Evolutionary conservation across 1,284 basidiomycete genomes (phyloP).

Genomic region (Phaffia rhodozyma): DNA sequence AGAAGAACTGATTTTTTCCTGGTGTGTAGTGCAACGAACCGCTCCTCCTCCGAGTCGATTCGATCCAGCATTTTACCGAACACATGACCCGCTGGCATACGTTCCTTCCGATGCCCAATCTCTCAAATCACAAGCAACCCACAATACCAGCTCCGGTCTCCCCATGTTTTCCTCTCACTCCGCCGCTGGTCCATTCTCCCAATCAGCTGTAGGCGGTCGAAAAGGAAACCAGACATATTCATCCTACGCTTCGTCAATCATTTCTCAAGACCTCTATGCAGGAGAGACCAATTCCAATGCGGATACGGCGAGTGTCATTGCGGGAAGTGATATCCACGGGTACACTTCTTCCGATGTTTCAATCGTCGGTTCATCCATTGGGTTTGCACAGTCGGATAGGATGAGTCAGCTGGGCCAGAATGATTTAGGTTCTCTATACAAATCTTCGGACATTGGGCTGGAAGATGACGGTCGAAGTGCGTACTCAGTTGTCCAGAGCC

Average conservation of each 20-base stretch:
- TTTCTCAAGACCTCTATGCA: constrained; percentile 70
- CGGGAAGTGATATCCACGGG: constrained; percentile 18
- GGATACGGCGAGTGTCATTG: constrained; percentile 50
- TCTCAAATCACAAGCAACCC: constrained; percentile 83
- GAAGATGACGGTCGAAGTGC: constrained; percentile 29
- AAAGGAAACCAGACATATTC: constrained; percentile 44
- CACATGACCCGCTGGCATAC: constrained; percentile 85
- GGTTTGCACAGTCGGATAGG: constrained; percentile 68
- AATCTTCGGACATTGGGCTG: constrained; percentile 34
- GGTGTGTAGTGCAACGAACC: constrained; percentile 20
- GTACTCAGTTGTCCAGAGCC: constrained; percentile 33
- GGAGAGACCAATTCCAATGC: constrained; percentile 33
- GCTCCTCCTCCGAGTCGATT: constrained; percentile 61
- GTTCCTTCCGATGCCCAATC: constrained; percentile 92
- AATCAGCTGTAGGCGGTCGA: constrained; percentile 43
- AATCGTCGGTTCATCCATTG: constrained; percentile 42
- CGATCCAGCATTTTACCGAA: constrained; percentile 86
- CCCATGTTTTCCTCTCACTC: constrained; percentile 60
- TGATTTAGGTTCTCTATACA: constrained; percentile 26
- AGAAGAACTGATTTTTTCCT: neutral
- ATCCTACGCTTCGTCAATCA: constrained; percentile 79
- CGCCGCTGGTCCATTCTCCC: constrained; percentile 51
- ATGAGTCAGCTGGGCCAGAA: constrained; percentile 48
- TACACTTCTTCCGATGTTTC: constrained; percentile 36
- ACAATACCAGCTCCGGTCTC: constrained; percentile 58